Conservation (phyloP, 352 stramenopile species). For the Ochromonadaceae sp. region DNA sequence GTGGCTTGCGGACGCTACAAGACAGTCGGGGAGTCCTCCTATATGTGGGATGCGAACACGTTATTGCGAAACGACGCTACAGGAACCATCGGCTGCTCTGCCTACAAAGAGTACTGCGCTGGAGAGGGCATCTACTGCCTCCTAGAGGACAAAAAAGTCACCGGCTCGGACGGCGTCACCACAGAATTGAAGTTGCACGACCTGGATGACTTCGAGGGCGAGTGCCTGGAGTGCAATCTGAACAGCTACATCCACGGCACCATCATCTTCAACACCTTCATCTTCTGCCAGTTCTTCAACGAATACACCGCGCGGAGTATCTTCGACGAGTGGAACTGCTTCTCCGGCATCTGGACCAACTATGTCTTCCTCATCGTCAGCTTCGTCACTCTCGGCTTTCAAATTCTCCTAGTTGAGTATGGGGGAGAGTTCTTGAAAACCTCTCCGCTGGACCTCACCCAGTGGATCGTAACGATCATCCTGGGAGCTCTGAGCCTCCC, state of each 20-base stretch:
- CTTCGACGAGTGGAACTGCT: constrained; percentile 84
- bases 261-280: constrained; percentile 77
- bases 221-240: constrained; percentile 16
- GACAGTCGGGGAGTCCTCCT: background rate
- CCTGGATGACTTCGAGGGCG: constrained; percentile 17
- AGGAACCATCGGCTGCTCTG: background rate
- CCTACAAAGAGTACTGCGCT: background rate
- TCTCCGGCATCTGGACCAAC: constrained; percentile 71
- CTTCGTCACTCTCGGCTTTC: constrained; percentile 48
- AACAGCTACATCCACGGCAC: constrained; percentile 50
- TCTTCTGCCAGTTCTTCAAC: constrained; percentile 69
- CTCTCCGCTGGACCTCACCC: constrained; percentile 31
- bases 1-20: constrained; percentile 5
- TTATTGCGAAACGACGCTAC: too few species aligned
- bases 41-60: background rate
- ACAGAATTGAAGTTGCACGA: constrained; percentile 30
- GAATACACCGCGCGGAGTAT: constrained; percentile 69
- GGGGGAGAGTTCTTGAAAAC: constrained; percentile 58
- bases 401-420: constrained; percentile 79
- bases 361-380: constrained; percentile 73
- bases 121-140: background rate
- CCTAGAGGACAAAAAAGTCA: constrained; percentile 17
- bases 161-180: constrained; percentile 39
- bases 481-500: constrained; percentile 43
- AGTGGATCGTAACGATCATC: constrained; percentile 44